These are phyloP conservation scores for Plectosphaerella plurivora DNA, from an alignment of 2,329 filamentous ascomycete genomes.

Conservation along the genomic window DNA sequence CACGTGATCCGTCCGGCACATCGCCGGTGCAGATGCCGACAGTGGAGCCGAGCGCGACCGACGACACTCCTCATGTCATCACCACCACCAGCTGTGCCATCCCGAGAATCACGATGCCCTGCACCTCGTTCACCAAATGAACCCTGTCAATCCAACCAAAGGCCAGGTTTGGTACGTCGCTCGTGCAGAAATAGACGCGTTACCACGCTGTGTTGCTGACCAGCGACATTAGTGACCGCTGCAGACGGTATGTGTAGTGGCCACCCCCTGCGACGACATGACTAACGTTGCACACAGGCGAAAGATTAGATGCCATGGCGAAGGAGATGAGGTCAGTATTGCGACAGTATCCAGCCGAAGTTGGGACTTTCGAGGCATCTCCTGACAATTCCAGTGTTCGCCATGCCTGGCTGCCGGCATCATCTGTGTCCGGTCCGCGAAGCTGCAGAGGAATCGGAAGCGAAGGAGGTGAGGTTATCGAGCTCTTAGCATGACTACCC, in stretches of 20 bases:
- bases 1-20: too few relatives aligned
- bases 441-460: slow-evolving; percentile 9
- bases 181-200: too few relatives aligned
- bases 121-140: too few relatives aligned
- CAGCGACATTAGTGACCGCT: neutral
- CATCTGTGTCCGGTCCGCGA: slow-evolving; percentile 5
- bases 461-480: slow-evolving; percentile 6
- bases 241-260: neutral
- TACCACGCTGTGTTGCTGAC: too few relatives aligned
- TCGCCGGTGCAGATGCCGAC: too few relatives aligned
- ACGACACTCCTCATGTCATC: too few relatives aligned
- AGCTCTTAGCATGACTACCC: neutral
- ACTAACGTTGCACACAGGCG: neutral
- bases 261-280: neutral
- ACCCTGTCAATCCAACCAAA: too few relatives aligned
- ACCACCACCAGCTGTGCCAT: too few relatives aligned
- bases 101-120: too few relatives aligned
- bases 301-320: slow-evolving; percentile 10
- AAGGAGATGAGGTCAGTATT: slow-evolving; percentile 6
- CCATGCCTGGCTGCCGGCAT: slow-evolving; percentile 2
- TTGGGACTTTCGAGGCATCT: neutral
- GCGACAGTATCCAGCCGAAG: too few relatives aligned
- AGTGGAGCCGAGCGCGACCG: too few relatives aligned
- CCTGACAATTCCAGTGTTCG: slow-evolving; percentile 1
- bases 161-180: too few relatives aligned